Evolutionary conservation across 192 early-diverging fungal species (phyloP), one percentile per base, ranked within the genome.

Genomic region (Umbelopsis isabellina): DNA sequence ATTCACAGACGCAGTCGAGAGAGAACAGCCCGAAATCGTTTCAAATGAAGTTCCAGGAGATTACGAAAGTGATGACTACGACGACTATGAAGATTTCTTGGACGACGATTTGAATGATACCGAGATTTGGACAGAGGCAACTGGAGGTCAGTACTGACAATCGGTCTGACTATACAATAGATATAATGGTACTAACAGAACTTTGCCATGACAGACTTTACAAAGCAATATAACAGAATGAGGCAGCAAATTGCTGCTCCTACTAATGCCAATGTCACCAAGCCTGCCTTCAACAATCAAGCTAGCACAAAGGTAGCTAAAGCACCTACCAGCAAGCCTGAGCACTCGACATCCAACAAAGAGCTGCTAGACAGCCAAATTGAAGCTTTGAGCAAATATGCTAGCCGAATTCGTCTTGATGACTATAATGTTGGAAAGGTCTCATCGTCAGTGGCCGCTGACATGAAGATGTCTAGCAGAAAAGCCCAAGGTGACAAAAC

Each of bases 161-260:
- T 7, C 65, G n/a, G 10, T 46, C 46, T 35, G 49, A 21, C 20
- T 21, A 18, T 30, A 20, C 8, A 30, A 30, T 30, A 30, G 27
- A 30, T 30, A 30, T 72, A 49, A 41, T 65, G 12, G 50, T 44
- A 30, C 45, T 64, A 16, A 67, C 46, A 47, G 3, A 33, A 30
- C 16, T 48, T 46, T 41, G 37, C 1, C 37, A 41, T 6, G 16
- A 9, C 50, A 91, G 95, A 97, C 75, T 96, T 97, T 76, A 97
- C 95, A 64, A 97, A 97, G 76, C 91, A 94, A 68, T 95, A 92
- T 81, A 96, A 96, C 81, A 86, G 87, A 45, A 86, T 96, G 78
- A 79, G 89, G 18, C 88, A 90, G 64, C 90, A 92, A 65, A 75
- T 90, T 9, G 76, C 78, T 33, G 68, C 76, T 13, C 66, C 72